Evolutionary conservation across 2,329 filamentous ascomycete species (phyloP).

Genomic region (Mollisiaceae sp.): DNA sequence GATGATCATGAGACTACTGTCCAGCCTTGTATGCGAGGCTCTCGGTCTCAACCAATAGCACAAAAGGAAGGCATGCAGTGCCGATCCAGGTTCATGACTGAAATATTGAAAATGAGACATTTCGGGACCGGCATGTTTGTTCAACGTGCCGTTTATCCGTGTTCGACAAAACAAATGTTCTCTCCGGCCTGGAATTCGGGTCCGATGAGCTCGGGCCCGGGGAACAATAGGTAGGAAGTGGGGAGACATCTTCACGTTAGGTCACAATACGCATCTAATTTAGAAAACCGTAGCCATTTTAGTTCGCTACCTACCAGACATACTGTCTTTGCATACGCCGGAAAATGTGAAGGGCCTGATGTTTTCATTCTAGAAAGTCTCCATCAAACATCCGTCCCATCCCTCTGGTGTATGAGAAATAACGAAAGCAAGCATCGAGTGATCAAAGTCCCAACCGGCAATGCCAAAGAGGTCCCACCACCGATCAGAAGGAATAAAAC

Average conservation of each 20-base stretch:
- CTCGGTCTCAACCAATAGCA: not conserved
- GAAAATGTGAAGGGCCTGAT: constrained; percentile 3
- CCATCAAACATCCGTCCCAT: constrained; percentile 28
- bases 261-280: not conserved
- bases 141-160: not conserved
- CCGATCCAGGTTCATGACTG: not conserved
- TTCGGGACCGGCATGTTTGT: not conserved
- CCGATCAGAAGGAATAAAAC: constrained; percentile 9
- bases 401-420: constrained; percentile 20
- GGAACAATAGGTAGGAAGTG: not conserved
- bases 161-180: not conserved
- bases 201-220: not conserved
- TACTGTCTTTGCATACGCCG: constrained; percentile 5
- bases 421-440: constrained; percentile 13
- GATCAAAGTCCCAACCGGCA: constrained; percentile 4
- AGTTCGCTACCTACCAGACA: constrained; percentile 5
- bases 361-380: constrained; percentile 14
- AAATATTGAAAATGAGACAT: not conserved
- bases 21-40: constrained; percentile 4
- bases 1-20: not conserved
- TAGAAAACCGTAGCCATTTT: not conserved
- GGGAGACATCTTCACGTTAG: not conserved
- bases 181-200: not conserved
- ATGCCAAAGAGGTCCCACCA: constrained; percentile 15
- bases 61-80: not conserved